Evolutionary conservation across 306 rosid genomes (phyloP).

Genomic region (Cicer pinnatifidum): DNA sequence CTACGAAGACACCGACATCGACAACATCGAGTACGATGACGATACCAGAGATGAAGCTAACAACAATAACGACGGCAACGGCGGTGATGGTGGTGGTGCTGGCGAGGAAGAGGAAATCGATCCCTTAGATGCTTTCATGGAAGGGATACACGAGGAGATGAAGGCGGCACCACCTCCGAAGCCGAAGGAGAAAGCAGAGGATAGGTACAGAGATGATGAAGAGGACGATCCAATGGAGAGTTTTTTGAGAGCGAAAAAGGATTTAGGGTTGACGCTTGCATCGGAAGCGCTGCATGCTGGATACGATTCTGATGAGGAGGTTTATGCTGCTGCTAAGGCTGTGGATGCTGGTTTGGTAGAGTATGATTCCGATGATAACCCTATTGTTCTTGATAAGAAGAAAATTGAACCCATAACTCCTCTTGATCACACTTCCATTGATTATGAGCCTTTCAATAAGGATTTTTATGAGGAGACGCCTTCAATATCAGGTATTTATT

Average conservation of each 20-base stretch:
- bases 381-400: constrained; percentile 75
- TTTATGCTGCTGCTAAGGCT: constrained; percentile 96
- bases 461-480: constrained; percentile 90
- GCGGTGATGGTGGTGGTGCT: constrained; percentile 33
- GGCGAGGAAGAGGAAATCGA: constrained; percentile 71
- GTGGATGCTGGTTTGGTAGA: constrained; percentile 91
- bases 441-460: constrained; percentile 80
- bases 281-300: constrained; percentile 90
- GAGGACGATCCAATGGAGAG: constrained; percentile 95
- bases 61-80: not conserved
- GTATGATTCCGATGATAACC: constrained; percentile 94
- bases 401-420: constrained; percentile 88
- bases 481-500: constrained; percentile 73
- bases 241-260: constrained; percentile 88
- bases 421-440: constrained; percentile 82
- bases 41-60: constrained; percentile 41
- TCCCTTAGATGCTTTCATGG: constrained; percentile 96
- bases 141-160: constrained; percentile 91
- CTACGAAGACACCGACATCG: constrained; percentile 81
- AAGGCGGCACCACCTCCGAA: constrained; percentile 72
- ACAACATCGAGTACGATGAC: constrained; percentile 75
- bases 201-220: constrained; percentile 75
- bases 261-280: constrained; percentile 78
- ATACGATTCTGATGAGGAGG: constrained; percentile 95
- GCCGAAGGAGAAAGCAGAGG: constrained; percentile 71